phyloP scores from a whole-genome alignment of 768 basidiomycete species.

The Mycena alexandri region DNA sequence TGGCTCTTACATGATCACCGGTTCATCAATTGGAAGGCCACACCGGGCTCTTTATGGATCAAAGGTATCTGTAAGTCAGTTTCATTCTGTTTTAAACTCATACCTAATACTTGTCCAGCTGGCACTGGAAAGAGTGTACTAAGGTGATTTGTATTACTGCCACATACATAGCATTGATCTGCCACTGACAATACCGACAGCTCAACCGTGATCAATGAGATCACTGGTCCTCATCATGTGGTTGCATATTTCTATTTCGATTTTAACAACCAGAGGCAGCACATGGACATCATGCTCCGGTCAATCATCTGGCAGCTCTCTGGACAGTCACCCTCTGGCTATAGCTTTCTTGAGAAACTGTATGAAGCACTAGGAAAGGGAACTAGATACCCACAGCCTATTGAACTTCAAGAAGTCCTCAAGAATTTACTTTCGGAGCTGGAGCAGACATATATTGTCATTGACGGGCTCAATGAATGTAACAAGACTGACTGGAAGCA shows the following conservation, averaged over 20 bases:
- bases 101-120: neutral
- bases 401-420: no score
- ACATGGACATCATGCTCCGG: neutral
- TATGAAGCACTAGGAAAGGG: no score
- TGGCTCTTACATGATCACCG: conserved; percentile 2
- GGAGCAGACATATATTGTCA: no score
- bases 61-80: no score
- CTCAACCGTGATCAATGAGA: conserved; percentile 1
- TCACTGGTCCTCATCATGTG: neutral
- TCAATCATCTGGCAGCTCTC: conserved; percentile 11
- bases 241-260: conserved; percentile 11
- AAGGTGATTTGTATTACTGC: no score
- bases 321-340: neutral
- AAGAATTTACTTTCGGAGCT: no score
- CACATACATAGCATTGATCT: neutral
- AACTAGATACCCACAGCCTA: no score
- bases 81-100: neutral
- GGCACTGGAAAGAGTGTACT: conserved; percentile 14
- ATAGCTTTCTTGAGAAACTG: neutral
- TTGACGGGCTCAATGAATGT: no score
- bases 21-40: neutral
- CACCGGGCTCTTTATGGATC: no score
- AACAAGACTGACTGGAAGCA: no score
- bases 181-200: neutral
- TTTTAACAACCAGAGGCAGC: conserved; percentile 2